Evolutionary conservation across 2,329 filamentous ascomycete genomes (phyloP), one percentile per base, ranked within the genome.

Genomic region (Cladosporium phlei): DNA sequence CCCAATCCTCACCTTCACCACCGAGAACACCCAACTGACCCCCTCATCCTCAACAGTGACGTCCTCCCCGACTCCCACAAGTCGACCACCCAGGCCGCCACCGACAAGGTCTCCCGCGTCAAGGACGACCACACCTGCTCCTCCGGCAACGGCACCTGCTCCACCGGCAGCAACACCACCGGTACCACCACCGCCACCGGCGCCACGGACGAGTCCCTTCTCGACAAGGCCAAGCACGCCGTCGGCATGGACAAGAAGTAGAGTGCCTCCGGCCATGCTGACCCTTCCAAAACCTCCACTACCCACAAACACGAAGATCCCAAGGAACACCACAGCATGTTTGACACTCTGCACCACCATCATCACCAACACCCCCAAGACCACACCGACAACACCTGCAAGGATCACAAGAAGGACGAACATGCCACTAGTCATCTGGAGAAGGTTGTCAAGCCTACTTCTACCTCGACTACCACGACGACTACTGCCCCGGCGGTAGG

Each of bases 21-120:
- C 58, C 66, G 53, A 64, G n/a, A n/a, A n/a, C 51, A 52, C 10
- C 29, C 19, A 35, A 12, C 30, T 44, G 14, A 44, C 22, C 2
- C 1, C 3, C 12, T 4, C 9, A n/a, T 27, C 16, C 42, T 39
- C 21, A n/a, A 5, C 57, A 72, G 69, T 53, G 72, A 74, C 49
- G 24, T 63, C 34, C 69, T 76, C 61, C 61, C 74, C 59, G 79
- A 83, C 57, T 61, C 67, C 28, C 63, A 68, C 61, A 83, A 83
- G 72, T 75, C 74, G 43, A 66, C 64, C 52, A 56, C 65, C 38
- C 80, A 83, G 66, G 69, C 74, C 53, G 52, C 66, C 32, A 66
- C 66, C 28, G 76, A 79, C 62, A 77, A 76, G 65, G 46, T 58
- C 49, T 69, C 70, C 57, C 73, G 74, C 46, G 44, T 62, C 46